These are phyloP conservation scores for Macrocybe gigantea DNA, from an alignment of 768 basidiomycete genomes.

Conservation along the genomic window DNA sequence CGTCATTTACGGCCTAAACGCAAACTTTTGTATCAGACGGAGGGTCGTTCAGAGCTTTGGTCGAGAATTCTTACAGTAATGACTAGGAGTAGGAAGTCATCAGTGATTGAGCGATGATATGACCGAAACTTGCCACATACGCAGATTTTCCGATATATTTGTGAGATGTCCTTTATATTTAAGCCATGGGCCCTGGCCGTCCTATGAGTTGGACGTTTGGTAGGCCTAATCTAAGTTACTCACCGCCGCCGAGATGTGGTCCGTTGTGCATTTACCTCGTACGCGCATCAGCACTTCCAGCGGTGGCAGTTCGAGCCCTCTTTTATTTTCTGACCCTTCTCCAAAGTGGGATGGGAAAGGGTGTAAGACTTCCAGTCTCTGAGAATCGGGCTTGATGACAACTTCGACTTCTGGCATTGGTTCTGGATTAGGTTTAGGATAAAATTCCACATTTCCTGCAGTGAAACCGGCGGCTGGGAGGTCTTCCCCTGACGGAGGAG, in stretches of 20 bases:
- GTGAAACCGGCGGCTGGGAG: constrained; percentile 83
- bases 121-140: constrained; percentile 40
- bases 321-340: constrained; percentile 31
- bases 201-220: neutral
- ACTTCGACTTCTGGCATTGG: constrained; percentile 76
- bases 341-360: constrained; percentile 82
- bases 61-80: constrained; percentile 56
- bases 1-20: constrained; percentile 82
- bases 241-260: constrained; percentile 96
- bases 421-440: constrained; percentile 67
- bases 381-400: constrained; percentile 70
- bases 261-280: constrained; percentile 98
- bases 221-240: constrained; percentile 15
- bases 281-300: constrained; percentile 87
- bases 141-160: constrained; percentile 93
- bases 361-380: constrained; percentile 80
- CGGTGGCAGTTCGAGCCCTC: constrained; percentile 69
- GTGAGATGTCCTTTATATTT: constrained; percentile 98
- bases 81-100: constrained; percentile 37
- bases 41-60: too few species aligned
- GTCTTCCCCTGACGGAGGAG: constrained; percentile 77
- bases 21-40: neutral
- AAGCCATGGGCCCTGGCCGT: constrained; percentile 84
- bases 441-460: constrained; percentile 64
- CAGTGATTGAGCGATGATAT: neutral